Base-by-base conservation (phyloP, 2,329 filamentous ascomycete species). In the Whalleya microplaca region DNA sequence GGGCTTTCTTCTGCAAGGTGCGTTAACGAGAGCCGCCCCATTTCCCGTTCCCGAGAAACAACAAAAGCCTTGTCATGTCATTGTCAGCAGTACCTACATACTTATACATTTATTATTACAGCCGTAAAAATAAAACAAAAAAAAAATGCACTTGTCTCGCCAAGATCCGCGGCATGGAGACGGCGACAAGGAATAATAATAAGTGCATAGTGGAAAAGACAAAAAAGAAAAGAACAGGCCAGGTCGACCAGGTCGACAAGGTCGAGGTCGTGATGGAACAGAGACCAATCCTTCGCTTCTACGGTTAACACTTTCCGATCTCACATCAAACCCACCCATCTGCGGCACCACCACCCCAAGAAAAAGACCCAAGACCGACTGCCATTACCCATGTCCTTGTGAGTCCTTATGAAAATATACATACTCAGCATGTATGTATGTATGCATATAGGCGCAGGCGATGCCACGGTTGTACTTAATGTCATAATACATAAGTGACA, bases 261-360 rank as follows among this genome's bases (percentile, higher is more conserved):
- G 10, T 37, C 32, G 32, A 37, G 32, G 8, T 37, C 32, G 32
- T 16, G 32, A 37, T 37, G 58, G 62, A 51, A 61, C 61, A 68
- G 67, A 66, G 56, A 64, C 53, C 58, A 63, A 64, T 49, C 54
- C 58, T 61, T 68, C 60, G 56, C 61, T 66, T 66, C 49, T 65
- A 55, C 65, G 65, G 67, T 69, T 68, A 64, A 63, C 62, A 53
- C 56, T 65, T 63, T 64, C 61, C 64, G 64, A 69, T 70, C 66
- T 68, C 20, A 63, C 57, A 56, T 49, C 51, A 48, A 56, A 56
- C 48, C 46, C 54, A 55, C 53, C 32, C 29, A 37, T 21, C 41
- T 49, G 46, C 44, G 41, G 21, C 45, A 21, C 45, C 5, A 23
- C 27, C n/a, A n/a, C 10, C 51, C 55, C 57, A 48, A 51, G 49